These are phyloP conservation scores for Fusarium foetens DNA, from an alignment of 2,329 filamentous ascomycete species.

Conservation along the genomic window DNA sequence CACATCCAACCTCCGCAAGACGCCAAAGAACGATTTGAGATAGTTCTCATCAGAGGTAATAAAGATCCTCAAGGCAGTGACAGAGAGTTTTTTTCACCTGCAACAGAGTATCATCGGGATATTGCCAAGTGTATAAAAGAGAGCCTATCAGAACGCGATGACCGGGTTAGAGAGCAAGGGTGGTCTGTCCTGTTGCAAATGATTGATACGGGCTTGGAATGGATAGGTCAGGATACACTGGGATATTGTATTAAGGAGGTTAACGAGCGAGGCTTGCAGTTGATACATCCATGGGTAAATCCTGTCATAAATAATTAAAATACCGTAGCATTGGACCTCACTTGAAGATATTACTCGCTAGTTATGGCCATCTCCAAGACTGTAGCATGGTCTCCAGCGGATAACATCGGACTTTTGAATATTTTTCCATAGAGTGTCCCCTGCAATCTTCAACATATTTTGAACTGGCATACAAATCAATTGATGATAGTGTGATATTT, in stretches of 20 bases:
- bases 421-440: too few relatives aligned
- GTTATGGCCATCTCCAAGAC: too few relatives aligned
- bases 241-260: background rate
- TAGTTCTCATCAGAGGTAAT: rapidly evolving
- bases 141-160: rapidly evolving
- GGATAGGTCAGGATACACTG: rapidly evolving
- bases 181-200: rapidly evolving
- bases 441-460: too few relatives aligned
- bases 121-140: background rate
- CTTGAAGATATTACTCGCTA: too few relatives aligned
- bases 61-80: rapidly evolving
- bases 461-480: too few relatives aligned
- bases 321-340: too few relatives aligned
- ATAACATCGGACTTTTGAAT: too few relatives aligned
- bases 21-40: rapidly evolving
- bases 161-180: rapidly evolving
- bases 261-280: rapidly evolving
- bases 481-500: too few relatives aligned
- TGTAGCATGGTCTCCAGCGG: too few relatives aligned
- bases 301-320: rapidly evolving
- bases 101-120: background rate
- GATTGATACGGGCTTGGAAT: rapidly evolving
- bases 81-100: rapidly evolving
- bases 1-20: rapidly evolving
- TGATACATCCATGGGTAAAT: background rate